Percentiles rank a stretch among this genome's conserved stretches.
phyloP scores from a whole-genome alignment of 202 grass and related monocot genomes.

The Digitaria exilis region DNA sequence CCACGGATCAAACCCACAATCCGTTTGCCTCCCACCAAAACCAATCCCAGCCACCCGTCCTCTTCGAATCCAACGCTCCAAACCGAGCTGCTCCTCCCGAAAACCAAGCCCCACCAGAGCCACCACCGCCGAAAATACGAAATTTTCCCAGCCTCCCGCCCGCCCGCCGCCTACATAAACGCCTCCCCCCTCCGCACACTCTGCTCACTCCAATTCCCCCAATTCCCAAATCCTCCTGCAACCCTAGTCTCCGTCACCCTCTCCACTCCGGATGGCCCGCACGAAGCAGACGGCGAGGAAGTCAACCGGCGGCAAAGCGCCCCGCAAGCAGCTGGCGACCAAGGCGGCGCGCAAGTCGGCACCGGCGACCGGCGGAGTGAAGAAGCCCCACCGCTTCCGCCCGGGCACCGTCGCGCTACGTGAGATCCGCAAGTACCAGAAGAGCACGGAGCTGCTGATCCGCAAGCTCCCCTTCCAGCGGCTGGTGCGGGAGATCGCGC shows the following conservation, averaged over 20 bases:
- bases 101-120: constrained; percentile 6
- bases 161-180: background rate
- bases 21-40: background rate
- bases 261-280: constrained; percentile 43
- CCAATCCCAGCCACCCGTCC: background rate
- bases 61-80: background rate
- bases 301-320: constrained; percentile 82
- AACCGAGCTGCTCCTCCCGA: background rate
- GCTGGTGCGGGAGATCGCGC: constrained; percentile 70
- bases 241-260: background rate
- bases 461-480: constrained; percentile 82
- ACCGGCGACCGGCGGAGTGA: constrained; percentile 70
- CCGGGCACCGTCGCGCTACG: constrained; percentile 78
- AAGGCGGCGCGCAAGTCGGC: constrained; percentile 82
- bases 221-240: background rate
- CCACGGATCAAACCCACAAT: constrained; percentile 43
- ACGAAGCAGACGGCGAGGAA: constrained; percentile 84
- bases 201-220: background rate
- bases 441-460: constrained; percentile 81
- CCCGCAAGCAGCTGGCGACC: constrained; percentile 71
- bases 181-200: accelerated
- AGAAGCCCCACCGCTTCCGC: constrained; percentile 85
- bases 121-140: background rate
- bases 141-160: constrained; percentile 8
- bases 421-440: constrained; percentile 87